Conservation (phyloP, 2,329 filamentous ascomycete genomes). For the Ophiocordyceps robertsii region DNA sequence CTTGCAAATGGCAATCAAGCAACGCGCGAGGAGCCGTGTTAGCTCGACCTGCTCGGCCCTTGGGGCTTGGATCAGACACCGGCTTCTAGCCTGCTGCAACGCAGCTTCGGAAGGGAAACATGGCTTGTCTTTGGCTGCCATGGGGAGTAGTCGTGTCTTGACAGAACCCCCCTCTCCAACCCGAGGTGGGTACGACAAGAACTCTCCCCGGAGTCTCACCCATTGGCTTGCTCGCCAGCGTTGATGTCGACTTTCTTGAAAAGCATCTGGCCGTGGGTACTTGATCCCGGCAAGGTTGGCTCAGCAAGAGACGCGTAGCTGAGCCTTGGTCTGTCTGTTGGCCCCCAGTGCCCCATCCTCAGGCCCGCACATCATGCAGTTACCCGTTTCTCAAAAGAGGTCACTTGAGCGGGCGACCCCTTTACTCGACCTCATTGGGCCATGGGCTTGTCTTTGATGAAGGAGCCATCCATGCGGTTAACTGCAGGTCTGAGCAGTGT, state of each 20-base stretch:
- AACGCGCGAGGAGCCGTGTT: background rate
- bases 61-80: background rate
- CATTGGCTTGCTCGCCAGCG: background rate
- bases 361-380: background rate
- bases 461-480: slow-evolving; percentile 8
- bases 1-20: slow-evolving; percentile 2
- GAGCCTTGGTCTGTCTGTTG: background rate
- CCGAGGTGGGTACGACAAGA: slow-evolving; percentile 1
- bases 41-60: background rate
- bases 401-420: background rate
- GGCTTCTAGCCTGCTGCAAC: background rate
- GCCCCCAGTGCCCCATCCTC: background rate
- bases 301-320: background rate
- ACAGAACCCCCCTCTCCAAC: background rate
- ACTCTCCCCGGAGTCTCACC: background rate
- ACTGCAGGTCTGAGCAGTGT: slow-evolving; percentile 6
- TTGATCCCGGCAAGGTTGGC: background rate
- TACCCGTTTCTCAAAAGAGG: background rate
- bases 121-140: background rate
- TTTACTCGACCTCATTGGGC: slow-evolving; percentile 1
- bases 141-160: background rate
- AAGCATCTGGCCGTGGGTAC: background rate
- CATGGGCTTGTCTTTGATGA: slow-evolving; percentile 1
- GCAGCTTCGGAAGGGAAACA: background rate
- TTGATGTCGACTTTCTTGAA: background rate